These are phyloP conservation scores for Talaromyces adpressus DNA, from an alignment of 495 filamentous ascomycete species.

Conservation along the genomic window DNA sequence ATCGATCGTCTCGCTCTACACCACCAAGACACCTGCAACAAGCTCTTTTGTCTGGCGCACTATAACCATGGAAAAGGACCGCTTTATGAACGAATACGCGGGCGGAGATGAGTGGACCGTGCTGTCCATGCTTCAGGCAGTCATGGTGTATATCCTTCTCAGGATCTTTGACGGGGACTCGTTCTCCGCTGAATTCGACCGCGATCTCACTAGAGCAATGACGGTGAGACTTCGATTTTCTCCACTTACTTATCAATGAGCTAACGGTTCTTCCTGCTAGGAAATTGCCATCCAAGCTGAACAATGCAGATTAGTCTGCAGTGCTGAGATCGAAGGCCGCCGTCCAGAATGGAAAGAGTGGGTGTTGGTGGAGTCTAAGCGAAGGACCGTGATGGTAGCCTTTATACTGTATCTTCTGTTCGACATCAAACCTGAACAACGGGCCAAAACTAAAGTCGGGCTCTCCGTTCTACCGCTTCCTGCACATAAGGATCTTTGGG, in stretches of 20 bases:
- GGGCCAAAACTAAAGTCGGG: not conserved
- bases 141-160: not conserved
- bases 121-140: not conserved
- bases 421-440: not conserved
- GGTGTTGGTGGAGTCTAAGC: not conserved
- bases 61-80: not conserved
- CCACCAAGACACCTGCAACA: not conserved
- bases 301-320: not conserved
- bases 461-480: not conserved
- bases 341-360: not conserved
- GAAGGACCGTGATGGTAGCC: not conserved
- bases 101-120: not conserved
- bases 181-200: not conserved
- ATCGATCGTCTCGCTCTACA: not conserved
- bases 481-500: not conserved
- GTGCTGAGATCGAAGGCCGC: not conserved
- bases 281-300: not conserved
- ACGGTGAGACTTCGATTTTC: not conserved
- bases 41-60: not conserved
- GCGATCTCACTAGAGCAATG: not conserved
- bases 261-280: not conserved
- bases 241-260: not conserved
- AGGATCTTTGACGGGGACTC: not conserved
- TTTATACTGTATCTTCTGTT: not conserved
- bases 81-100: not conserved